Evolutionary conservation across 768 basidiomycete species (phyloP), one percentile per base, ranked within the genome.

Genomic region (Suillus occidentalis): DNA sequence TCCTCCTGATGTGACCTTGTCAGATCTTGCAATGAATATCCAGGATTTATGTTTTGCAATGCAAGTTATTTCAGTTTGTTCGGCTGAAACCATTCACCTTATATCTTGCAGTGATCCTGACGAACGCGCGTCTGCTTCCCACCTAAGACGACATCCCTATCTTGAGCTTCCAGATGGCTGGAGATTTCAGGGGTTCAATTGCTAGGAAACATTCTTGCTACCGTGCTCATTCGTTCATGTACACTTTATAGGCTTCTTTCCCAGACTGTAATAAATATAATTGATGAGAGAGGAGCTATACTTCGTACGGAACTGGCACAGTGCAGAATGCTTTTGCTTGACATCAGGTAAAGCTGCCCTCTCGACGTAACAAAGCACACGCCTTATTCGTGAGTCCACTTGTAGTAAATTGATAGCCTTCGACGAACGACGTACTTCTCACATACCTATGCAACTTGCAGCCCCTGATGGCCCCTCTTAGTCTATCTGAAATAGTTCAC

Each of bases 31-130:
- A 9, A 84, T 91, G 67, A 90, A 97, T 73, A 97, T 99, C 78
- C 84, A 97, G 69, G 81, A 82, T 61, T 88, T 87, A 72, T 98
- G 97, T 77, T 95, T 99, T 73, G 90, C 93, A 4, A 89, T 94
- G 94, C 94, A 73, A 69, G 91, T 77, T 58, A 28, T 43, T 31
- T n/a, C 5, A 36, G 22, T 34, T 22, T 13, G 12, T 16, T 37
- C 16, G 28, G 14, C 12, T 60, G 28, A 61, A 47, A n/a, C 61
- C 34, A 28, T 16, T 58, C 50, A 60, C 68, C 4, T 72, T 22
- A 16, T 12, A 16, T 0, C 42, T 43, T 55, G n/a, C 65, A 94
- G 92, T 65, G 88, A 95, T 72, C 95, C 95, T 12, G 87, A 91
- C 61, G 87, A 93, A 68, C 89, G 95, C 34, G 92, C 95, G 3